Evolutionary conservation across 768 basidiomycete species (phyloP).

Genomic region (Amanita phalloides): DNA sequence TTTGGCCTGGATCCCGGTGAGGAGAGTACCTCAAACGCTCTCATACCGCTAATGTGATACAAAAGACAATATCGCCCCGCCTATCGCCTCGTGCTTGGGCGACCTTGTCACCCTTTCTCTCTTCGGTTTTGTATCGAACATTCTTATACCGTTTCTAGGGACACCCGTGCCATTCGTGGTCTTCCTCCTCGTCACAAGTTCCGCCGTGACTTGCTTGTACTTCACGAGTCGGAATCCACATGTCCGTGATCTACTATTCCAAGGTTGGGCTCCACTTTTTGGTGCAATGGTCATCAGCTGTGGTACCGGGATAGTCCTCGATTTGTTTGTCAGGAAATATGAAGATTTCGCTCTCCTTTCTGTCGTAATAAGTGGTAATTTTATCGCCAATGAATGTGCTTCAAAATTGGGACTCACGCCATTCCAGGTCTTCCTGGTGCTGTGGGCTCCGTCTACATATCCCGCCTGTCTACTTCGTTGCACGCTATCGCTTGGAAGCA

Average conservation of each 20-base stretch:
- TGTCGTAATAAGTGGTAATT: constrained; percentile 76
- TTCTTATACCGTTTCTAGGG: constrained; percentile 56
- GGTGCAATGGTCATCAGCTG: constrained; percentile 85
- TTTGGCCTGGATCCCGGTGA: constrained; percentile 78
- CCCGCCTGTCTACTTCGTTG: constrained; percentile 80
- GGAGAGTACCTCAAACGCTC: constrained; percentile 7
- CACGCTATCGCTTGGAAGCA: constrained; percentile 48
- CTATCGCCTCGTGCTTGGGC: constrained; percentile 86
- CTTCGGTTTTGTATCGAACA: constrained; percentile 60
- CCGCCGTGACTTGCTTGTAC: constrained; percentile 31
- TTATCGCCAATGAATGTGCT: background rate
- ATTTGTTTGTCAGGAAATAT: constrained; percentile 79
- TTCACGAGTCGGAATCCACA: constrained; percentile 55
- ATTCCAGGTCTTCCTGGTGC: constrained; percentile 70
- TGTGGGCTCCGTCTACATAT: constrained; percentile 85
- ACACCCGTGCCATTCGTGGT: constrained; percentile 56
- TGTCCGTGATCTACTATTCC: constrained; percentile 60
- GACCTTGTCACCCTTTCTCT: constrained; percentile 87
- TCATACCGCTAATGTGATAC: background rate
- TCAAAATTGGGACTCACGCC: background rate
- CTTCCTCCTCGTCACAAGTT: constrained; percentile 34
- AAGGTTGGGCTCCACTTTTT: constrained; percentile 88
- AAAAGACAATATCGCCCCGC: constrained; percentile 93
- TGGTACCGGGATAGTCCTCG: constrained; percentile 85
- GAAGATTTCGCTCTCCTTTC: constrained; percentile 83